Conservation (phyloP, 192 early-diverging fungal genomes). For the Globomyces pollinis-pini region DNA sequence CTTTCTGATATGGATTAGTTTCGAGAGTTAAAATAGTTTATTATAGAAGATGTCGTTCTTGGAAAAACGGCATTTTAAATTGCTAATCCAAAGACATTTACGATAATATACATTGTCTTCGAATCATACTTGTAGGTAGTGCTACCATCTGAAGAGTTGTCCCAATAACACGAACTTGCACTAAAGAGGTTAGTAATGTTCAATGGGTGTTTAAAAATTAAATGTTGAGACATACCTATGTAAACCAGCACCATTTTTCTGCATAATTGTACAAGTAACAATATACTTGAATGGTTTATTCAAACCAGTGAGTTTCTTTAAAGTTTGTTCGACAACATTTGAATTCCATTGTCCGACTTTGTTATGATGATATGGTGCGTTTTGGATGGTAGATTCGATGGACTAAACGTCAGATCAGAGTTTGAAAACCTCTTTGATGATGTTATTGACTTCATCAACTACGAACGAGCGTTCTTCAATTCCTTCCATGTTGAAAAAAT, state of each 20-base stretch:
- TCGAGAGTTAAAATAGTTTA: too few species aligned
- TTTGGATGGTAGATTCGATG: conserved; percentile 56
- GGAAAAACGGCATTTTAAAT: neutral
- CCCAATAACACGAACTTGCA: conserved; percentile 70
- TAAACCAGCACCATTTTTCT: conserved; percentile 73
- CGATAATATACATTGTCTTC: conserved; percentile 71
- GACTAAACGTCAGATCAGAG: conserved; percentile 41
- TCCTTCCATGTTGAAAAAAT: too few species aligned
- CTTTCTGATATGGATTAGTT: too few species aligned
- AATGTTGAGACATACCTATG: too few species aligned
- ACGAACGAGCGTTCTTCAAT: conserved; percentile 55
- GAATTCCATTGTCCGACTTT: conserved; percentile 73
- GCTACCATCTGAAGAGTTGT: conserved; percentile 53
- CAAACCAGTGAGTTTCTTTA: conserved; percentile 59
- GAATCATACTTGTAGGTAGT: conserved; percentile 70
- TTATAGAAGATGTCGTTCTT: neutral
- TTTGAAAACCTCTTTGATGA: conserved; percentile 51
- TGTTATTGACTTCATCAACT: conserved; percentile 53
- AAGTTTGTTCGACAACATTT: conserved; percentile 55
- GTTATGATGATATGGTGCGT: conserved; percentile 62
- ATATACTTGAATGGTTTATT: conserved; percentile 76
- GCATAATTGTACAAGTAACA: conserved; percentile 76
- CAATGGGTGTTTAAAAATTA: too few species aligned
- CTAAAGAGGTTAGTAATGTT: neutral
- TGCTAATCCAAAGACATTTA: conserved; percentile 68